Evolutionary conservation across 257 asterid genomes (phyloP), one percentile per base, ranked within the genome.

Genomic region (Solanum boliviense): DNA sequence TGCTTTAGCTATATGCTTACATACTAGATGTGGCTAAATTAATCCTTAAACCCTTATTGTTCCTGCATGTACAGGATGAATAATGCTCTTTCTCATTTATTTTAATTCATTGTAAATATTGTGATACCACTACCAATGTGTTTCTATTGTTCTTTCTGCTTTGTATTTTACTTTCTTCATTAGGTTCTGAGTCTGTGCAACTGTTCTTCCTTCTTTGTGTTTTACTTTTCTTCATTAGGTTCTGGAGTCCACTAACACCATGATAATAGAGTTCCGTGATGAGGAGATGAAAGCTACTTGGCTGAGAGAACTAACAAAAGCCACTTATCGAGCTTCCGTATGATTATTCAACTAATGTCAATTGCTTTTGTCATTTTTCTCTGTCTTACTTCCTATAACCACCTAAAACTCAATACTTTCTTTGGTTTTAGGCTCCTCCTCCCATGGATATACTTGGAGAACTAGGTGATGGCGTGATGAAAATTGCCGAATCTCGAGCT

Each of bases 281-380:
- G 95, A 97, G 93, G 98, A 93, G 91, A 95, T 91, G 88, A 97
- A 95, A 92, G 90, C 92, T 23, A 84, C 94, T 83, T 97, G 99
- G 99, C 89, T 94, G 91, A 95, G 97, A 89, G 94, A 90, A 91
- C 98, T 97, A 91, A 93, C 92, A 88, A 98, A 92, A 89, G 92
- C 98, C 56, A 97, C 99, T 79, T 97, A 97, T 93, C 95, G 93
- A 92, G 99, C 99, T 91, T 97, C 99, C 89, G 99, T 97, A 94
- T 92, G 99, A 92, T 90, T 74, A 67, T 83, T 86, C 41, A 29
- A 70, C 23, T n/a, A 78, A 5, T 74, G 36, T 23, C 81, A 31
- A 27, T 88, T 44, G 68, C 9, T 75, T 78, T 74, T 38, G 75
- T 75, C 86, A 32, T 86, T 78, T 72, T 18, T 31, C 56, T 58